Percentiles rank a stretch among this genome's conserved stretches.
Evolutionary conservation across 495 filamentous ascomycete genomes (phyloP).

Genomic region (Aspergillus kassunensis): DNA sequence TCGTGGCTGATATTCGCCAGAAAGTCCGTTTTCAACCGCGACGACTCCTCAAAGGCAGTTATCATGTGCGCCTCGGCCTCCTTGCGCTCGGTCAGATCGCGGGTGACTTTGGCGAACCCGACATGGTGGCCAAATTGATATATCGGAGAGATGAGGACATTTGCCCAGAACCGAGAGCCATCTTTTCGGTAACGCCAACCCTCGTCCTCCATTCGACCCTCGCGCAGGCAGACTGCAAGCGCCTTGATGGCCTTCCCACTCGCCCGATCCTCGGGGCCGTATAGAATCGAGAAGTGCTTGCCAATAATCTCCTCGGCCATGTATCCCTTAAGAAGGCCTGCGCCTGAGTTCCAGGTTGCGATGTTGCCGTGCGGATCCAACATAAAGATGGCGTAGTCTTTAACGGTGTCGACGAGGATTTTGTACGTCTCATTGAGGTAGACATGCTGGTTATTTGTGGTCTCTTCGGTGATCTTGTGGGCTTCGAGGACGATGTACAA

Average conservation of each 20-base stretch:
- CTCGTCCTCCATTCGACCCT: constrained; percentile 61
- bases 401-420: constrained; percentile 60
- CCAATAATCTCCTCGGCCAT: constrained; percentile 54
- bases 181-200: constrained; percentile 64
- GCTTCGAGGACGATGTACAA: constrained; percentile 48
- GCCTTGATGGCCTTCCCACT: constrained; percentile 52
- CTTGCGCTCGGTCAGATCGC: constrained; percentile 60
- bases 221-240: constrained; percentile 53
- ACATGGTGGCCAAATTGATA: constrained; percentile 54
- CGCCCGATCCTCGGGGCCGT: constrained; percentile 51
- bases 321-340: constrained; percentile 58
- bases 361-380: constrained; percentile 56
- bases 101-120: constrained; percentile 62
- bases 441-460: constrained; percentile 32
- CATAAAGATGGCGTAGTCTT: constrained; percentile 67
- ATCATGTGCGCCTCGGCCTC: constrained; percentile 55
- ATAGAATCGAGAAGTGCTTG: constrained; percentile 61
- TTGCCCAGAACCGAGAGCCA: constrained; percentile 62
- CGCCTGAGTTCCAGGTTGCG: constrained; percentile 60
- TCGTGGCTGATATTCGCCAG: constrained; percentile 86
- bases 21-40: constrained; percentile 63
- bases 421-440: constrained; percentile 57
- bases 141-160: constrained; percentile 61
- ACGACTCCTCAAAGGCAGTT: constrained; percentile 60
- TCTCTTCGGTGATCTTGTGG: constrained; percentile 28